Evolutionary conservation across 495 filamentous ascomycete genomes (phyloP).

Genomic region (Choiromyces venosus): DNA sequence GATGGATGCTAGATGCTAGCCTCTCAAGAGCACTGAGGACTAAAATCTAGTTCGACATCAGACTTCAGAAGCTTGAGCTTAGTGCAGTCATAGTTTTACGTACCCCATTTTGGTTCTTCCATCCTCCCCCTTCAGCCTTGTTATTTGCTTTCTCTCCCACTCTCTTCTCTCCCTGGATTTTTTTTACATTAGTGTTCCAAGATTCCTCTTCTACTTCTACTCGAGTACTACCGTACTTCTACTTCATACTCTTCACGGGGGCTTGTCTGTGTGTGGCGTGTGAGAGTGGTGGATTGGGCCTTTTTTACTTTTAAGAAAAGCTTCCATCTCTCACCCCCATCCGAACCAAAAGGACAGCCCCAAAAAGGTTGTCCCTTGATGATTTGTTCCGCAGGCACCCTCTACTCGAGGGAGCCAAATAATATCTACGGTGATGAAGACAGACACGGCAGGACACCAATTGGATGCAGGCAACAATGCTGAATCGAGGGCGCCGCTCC

Average conservation of each 20-base stretch:
- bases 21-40: background rate
- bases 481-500: background rate
- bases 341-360: background rate
- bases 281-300: background rate
- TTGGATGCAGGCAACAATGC: background rate
- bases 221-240: too few relatives aligned
- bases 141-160: background rate
- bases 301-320: background rate
- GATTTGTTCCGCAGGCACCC: background rate
- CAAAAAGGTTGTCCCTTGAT: background rate
- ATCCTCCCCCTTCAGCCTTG: background rate
- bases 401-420: background rate
- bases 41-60: background rate
- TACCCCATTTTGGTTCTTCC: background rate
- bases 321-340: background rate
- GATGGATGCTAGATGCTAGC: background rate
- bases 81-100: background rate
- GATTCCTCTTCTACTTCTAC: background rate
- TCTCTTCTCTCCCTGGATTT: background rate
- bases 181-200: background rate
- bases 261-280: too few relatives aligned
- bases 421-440: background rate
- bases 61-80: background rate
- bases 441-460: background rate
- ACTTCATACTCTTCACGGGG: background rate